A percentile compares a stretch with the other conserved stretches of the same genome.
phyloP scores from a whole-genome alignment of 2,329 filamentous ascomycete species.

The Diplodia seriata region DNA sequence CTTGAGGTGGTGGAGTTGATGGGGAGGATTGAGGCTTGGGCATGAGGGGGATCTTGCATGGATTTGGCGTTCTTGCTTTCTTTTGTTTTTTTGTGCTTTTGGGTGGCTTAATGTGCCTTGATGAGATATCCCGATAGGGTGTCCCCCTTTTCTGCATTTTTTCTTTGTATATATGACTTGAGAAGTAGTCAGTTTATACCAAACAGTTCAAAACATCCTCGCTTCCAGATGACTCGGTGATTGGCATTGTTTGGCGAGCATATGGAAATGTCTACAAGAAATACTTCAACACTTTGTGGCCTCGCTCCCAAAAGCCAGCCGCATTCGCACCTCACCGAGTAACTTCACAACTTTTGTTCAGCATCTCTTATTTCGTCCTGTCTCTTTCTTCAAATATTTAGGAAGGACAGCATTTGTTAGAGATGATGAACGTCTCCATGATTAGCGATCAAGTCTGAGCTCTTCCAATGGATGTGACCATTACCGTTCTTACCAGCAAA shows the following conservation, averaged over 20 bases:
- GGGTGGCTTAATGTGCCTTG: neutral
- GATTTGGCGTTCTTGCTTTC: neutral
- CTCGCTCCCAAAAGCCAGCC: too few species aligned
- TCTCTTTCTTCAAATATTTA: too few species aligned
- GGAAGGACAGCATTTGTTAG: too few species aligned
- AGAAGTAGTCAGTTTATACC: neutral
- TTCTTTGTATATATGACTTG: neutral
- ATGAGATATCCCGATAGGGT: neutral
- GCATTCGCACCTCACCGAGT: too few species aligned
- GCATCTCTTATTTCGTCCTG: too few species aligned
- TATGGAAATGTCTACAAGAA: too few species aligned
- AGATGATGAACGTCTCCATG: too few species aligned
- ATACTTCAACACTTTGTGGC: too few species aligned
- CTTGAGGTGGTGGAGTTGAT: conserved; percentile 19
- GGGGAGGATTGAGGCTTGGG: conserved; percentile 20
- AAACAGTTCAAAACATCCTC: neutral
- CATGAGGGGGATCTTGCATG: neutral
- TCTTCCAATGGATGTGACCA: too few species aligned
- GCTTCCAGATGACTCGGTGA: neutral
- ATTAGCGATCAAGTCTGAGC: too few species aligned
- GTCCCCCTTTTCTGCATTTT: neutral
- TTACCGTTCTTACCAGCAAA: neutral
- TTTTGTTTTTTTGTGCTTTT: neutral
- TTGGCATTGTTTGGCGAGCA: neutral
- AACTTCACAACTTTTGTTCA: too few species aligned